Conservation (phyloP, 352 stramenopile species). For the Phytophthora tubulina region DNA sequence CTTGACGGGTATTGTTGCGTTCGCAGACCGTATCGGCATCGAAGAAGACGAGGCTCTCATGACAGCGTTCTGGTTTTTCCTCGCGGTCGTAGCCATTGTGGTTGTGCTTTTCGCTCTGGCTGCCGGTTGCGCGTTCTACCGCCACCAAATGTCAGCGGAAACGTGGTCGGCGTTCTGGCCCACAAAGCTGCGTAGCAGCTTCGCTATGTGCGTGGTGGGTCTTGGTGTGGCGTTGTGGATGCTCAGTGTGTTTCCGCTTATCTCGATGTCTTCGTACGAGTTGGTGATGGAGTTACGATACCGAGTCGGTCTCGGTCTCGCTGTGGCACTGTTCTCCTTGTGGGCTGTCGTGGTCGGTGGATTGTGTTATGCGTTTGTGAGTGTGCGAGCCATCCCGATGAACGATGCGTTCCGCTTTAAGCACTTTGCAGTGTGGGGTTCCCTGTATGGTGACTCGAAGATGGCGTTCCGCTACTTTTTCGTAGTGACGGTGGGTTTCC, state of each 20-base stretch:
- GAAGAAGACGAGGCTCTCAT: slow-evolving; percentile 58
- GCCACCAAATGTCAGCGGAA: slow-evolving; percentile 36
- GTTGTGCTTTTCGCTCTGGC: slow-evolving; percentile 51
- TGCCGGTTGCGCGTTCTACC: slow-evolving; percentile 29
- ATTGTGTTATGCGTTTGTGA: slow-evolving; percentile 52
- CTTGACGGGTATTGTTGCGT: slow-evolving; percentile 76
- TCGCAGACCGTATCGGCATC: slow-evolving; percentile 72
- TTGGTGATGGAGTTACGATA: slow-evolving; percentile 74
- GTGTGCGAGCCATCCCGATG: slow-evolving; percentile 48
- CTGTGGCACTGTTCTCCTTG: slow-evolving; percentile 60
- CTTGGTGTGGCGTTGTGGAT: slow-evolving; percentile 62
- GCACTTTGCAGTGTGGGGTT: slow-evolving; percentile 61
- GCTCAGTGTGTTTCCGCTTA: slow-evolving; percentile 65
- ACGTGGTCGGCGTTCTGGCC: slow-evolving; percentile 37
- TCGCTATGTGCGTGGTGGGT: slow-evolving; percentile 63
- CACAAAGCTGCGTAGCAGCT: slow-evolving; percentile 41
- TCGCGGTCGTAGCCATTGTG: slow-evolving; percentile 50
- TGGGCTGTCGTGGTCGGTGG: slow-evolving; percentile 56
- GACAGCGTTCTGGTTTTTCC: slow-evolving; percentile 55
- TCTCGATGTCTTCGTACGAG: slow-evolving; percentile 67
- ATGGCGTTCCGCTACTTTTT: slow-evolving; percentile 74
- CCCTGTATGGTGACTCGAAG: slow-evolving; percentile 68
- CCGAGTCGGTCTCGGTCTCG: slow-evolving; percentile 48
- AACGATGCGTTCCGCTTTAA: slow-evolving; percentile 57
- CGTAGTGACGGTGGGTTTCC: slow-evolving; percentile 55